These are phyloP conservation scores for Condylostoma magnum DNA, from an alignment of 169 alveolate species.

Conservation along the genomic window DNA sequence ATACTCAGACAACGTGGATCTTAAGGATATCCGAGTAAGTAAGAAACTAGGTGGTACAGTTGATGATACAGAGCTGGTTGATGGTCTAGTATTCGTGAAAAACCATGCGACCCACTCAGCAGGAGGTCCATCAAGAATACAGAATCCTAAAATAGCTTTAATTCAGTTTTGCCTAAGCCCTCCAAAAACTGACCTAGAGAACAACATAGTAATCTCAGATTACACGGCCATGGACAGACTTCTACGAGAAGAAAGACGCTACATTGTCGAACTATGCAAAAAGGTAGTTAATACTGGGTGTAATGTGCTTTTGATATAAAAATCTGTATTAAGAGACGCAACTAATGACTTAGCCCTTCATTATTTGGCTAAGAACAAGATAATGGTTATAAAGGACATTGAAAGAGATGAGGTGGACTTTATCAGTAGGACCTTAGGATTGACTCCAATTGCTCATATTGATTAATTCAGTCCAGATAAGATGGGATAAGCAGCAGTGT, in stretches of 20 bases:
- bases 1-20: slow-evolving; percentile 78
- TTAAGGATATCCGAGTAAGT: slow-evolving; percentile 84
- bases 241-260: slow-evolving; percentile 96
- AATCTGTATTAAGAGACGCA: slow-evolving; percentile 98
- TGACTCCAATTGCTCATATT: slow-evolving; percentile 96
- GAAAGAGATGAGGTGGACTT: slow-evolving; percentile 98
- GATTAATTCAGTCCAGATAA: slow-evolving; percentile 96
- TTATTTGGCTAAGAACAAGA: slow-evolving; percentile 96
- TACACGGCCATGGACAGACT: slow-evolving; percentile 95
- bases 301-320: slow-evolving; percentile 97
- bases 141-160: slow-evolving; percentile 95
- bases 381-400: slow-evolving; percentile 96
- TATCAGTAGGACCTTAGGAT: slow-evolving; percentile 91
- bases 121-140: slow-evolving; percentile 94
- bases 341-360: slow-evolving; percentile 95
- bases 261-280: slow-evolving; percentile 96
- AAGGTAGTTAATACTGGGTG: slow-evolving; percentile 98
- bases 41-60: slow-evolving; percentile 98
- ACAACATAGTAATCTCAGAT: slow-evolving; percentile 93
- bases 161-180: slow-evolving; percentile 98
- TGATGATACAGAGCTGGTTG: slow-evolving; percentile 97
- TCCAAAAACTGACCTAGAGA: slow-evolving; percentile 99
- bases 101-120: slow-evolving; percentile 94
- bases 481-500: slow-evolving; percentile 95
- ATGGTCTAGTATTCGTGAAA: slow-evolving; percentile 96